Evolutionary conservation across 192 early-diverging fungal species (phyloP), one percentile per base, ranked within the genome.

Genomic region (Coemansia sp.): DNA sequence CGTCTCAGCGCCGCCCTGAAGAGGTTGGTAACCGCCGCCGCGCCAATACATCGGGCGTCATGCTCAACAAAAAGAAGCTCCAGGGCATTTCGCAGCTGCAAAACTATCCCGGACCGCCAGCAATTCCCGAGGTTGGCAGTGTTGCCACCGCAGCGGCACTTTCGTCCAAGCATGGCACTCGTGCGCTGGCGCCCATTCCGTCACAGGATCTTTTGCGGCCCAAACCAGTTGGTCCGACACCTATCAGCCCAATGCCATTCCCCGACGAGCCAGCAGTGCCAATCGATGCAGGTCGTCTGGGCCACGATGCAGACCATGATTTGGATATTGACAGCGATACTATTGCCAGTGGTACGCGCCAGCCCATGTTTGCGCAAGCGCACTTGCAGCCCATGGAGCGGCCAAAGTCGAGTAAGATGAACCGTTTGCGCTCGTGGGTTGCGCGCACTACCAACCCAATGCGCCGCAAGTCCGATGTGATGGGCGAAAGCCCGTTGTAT

Each of bases 21-120:
- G 79, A 82, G n/a, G 62, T 70, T 57, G 66, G 64, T 19, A 73
- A 74, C 58, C 76, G 80, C 17, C 72, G 80, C 10, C 72, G 80
- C 19, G 80, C 80, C 29, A 83, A 83, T 63, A 83, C 80, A 17
- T 83, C 80, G 12, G 76, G 80, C 37, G 80, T 71, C 23, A 77
- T 83, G 75, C 60, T 72, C 46, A 83, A 78, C 70, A 83, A 83
- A 57, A 83, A 83, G 73, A 77, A 83, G 69, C 73, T 83, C 39
- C 80, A 83, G 73, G 66, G 65, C 59, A 77, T 83, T 29, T 37
- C 69, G 37, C 80, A 83, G 70, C 41, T 83, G 38, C 80, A 83
- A 32, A 75, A 63, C 73, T 78, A 75, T 14, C 68, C 70, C 4
- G 73, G 67, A 12, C 39, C 73, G 31, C 79, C 79, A 29, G 45